Base-by-base conservation (phyloP, 768 basidiomycete species). In the Termitomyces sp. region DNA sequence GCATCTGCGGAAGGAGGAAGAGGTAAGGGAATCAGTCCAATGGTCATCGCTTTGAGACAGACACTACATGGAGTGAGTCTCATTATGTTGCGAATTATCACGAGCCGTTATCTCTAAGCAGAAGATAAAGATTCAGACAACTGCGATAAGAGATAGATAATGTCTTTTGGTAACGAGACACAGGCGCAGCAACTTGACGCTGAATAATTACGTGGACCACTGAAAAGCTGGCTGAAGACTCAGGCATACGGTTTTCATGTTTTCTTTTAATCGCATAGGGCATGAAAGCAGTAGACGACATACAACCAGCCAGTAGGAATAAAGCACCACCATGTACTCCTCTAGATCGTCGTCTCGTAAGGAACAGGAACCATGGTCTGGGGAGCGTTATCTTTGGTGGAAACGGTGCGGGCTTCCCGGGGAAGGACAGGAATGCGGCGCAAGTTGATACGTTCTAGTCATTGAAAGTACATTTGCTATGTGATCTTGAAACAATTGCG, bases 281-380 rank as follows among this genome's bases (percentile, higher is more conserved):
- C 67, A 68, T 66, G 62, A 65, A 62, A 66, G 61, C 57, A 61
- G 62, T 65, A 64, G 47, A 52, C 51, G 56, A 65, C 64, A 68
- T 67, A 71, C 67, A 64, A 64, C 55, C 63, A 59, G 61, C 60
- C 62, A 64, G 55, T 62, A 64, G 54, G 45, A 55, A 61, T 49
- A 54, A 61, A 47, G 47, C n/a, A 53, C 59, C 44, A 37, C 62
- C 57, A 53, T 40, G 57, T 53, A 63, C 33, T 72, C 64, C 68
- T 74, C 87, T 86, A 97, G 77, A 97, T 96, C 67, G 88, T 94
- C 65, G 94, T 97, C 87, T 96, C 96, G 84, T 98, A 98, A 65
- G 84, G 86, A 67, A 95, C 81, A 65, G 95, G 94, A 64, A 82
- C 84, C 75, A 99, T 93, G 58, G 97, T 98, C 79, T 96, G 89